These are phyloP conservation scores for Pichia sp. DNA, from an alignment of 1,139 yeast species.

Conservation along the genomic window DNA sequence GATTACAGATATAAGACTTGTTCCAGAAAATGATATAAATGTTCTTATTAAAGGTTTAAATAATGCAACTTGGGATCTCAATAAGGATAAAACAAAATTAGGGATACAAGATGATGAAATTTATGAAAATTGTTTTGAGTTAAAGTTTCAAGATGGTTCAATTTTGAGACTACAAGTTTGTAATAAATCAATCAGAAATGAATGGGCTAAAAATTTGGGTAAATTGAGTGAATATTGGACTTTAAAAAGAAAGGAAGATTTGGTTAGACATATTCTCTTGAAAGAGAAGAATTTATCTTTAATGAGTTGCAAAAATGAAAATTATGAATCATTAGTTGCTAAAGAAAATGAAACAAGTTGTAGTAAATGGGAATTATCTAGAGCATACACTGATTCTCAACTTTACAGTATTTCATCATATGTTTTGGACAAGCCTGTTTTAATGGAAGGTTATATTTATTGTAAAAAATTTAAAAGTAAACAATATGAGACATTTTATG, in stretches of 20 bases:
- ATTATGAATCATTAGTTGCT: slow-evolving; percentile 50
- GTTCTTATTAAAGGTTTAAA: slow-evolving; percentile 36
- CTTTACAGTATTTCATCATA: slow-evolving; percentile 51
- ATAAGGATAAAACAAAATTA: neutral
- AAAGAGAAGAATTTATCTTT: slow-evolving; percentile 42
- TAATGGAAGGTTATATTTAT: slow-evolving; percentile 58
- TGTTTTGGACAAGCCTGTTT: slow-evolving; percentile 54
- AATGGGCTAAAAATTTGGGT: slow-evolving; percentile 55
- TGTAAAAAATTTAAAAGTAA: slow-evolving; percentile 67
- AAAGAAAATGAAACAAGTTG: slow-evolving; percentile 31
- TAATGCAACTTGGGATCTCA: slow-evolving; percentile 38
- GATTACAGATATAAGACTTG: slow-evolving; percentile 36
- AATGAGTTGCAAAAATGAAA: slow-evolving; percentile 46
- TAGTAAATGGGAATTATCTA: slow-evolving; percentile 47
- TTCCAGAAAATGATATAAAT: slow-evolving; percentile 29
- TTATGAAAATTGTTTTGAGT: slow-evolving; percentile 45
- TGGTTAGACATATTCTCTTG: slow-evolving; percentile 33
- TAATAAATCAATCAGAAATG: slow-evolving; percentile 42
- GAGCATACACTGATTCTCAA: slow-evolving; percentile 48
- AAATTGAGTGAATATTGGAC: slow-evolving; percentile 57
- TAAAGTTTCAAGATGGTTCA: slow-evolving; percentile 44
- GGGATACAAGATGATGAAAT: slow-evolving; percentile 30
- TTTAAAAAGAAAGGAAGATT: slow-evolving; percentile 38
- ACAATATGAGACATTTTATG: slow-evolving; percentile 50
- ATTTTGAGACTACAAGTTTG: slow-evolving; percentile 55